These are phyloP conservation scores for Picea abies DNA, from an alignment of 83 land plant genomes.

Conservation along the genomic window DNA sequence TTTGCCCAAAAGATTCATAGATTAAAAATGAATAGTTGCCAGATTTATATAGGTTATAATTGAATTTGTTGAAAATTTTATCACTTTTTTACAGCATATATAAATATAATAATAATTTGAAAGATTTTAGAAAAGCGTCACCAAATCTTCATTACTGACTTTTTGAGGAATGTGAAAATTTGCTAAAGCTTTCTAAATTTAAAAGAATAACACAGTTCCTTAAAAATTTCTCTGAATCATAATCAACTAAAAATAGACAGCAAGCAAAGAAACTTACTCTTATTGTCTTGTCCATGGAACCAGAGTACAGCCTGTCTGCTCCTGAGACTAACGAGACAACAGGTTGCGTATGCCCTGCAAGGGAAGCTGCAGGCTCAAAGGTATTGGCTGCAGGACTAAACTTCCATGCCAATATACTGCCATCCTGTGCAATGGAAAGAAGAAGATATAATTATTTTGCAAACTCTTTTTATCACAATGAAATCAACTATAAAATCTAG, in stretches of 20 bases:
- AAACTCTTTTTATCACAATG: not conserved
- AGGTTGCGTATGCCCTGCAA: constrained; percentile 72
- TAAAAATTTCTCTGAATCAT: not conserved
- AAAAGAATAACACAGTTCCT: too few relatives aligned
- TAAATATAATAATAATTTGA: too few relatives aligned
- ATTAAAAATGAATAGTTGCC: too few relatives aligned
- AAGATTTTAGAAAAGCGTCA: too few relatives aligned
- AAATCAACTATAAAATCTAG: not conserved
- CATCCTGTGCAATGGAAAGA: constrained; percentile 65
- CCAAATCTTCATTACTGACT: too few relatives aligned
- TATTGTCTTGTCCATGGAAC: constrained; percentile 91
- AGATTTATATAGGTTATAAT: too few relatives aligned
- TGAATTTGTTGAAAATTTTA: too few relatives aligned
- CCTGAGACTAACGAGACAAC: constrained; percentile 75
- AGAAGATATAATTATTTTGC: not conserved
- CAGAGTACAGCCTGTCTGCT: constrained; percentile 81
- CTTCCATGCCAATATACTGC: constrained; percentile 87
- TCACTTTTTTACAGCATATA: too few relatives aligned
- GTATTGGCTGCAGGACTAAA: constrained; percentile 57
- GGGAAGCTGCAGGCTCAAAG: constrained; percentile 91
- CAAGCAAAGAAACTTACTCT: constrained; percentile 46
- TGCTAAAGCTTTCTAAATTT: too few relatives aligned
- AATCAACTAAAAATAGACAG: not conserved
- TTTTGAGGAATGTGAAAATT: too few relatives aligned
- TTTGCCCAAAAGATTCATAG: too few relatives aligned